These are phyloP conservation scores for Corylus americana DNA, from an alignment of 306 rosid species.

Conservation along the genomic window DNA sequence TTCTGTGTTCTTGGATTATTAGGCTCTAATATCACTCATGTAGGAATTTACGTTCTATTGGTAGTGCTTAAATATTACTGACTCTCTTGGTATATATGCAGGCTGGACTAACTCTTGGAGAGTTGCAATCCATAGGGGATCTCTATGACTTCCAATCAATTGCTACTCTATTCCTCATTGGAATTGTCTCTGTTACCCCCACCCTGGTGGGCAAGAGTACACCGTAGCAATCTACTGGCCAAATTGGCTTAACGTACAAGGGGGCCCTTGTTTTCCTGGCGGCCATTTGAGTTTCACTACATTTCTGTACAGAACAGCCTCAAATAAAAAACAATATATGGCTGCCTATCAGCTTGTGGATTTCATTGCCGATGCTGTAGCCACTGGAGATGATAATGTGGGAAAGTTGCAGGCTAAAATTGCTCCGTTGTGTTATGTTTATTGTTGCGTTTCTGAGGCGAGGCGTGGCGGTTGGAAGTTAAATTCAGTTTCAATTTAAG, in stretches of 20 bases:
- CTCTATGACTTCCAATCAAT: conserved; percentile 92
- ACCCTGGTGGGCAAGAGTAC: conserved; percentile 71
- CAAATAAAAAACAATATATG: not conserved
- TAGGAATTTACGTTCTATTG: not conserved
- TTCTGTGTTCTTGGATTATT: not conserved
- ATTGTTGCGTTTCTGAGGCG: conserved; percentile 8
- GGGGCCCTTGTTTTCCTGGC: conserved; percentile 31
- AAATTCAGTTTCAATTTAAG: conserved; percentile 20
- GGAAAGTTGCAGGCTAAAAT: conserved; percentile 7
- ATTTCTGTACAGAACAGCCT: conserved; percentile 35
- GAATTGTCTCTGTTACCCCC: conserved; percentile 77
- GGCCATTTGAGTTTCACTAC: conserved; percentile 22
- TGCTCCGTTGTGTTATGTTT: not conserved
- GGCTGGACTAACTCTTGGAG: conserved; percentile 99
- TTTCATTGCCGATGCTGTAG: conserved; percentile 31
- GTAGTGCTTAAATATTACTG: not conserved
- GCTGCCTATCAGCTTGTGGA: conserved; percentile 23
- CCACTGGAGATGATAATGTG: conserved; percentile 27
- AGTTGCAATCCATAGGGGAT: conserved; percentile 74
- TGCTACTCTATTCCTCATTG: conserved; percentile 86
- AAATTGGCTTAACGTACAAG: conserved; percentile 28
- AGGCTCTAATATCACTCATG: not conserved
- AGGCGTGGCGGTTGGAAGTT: not conserved
- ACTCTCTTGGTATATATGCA: conserved; percentile 30
- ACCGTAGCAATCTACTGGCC: conserved; percentile 38